Conservation (phyloP, 2,329 filamentous ascomycete species). For the Clathrospora elynae region DNA sequence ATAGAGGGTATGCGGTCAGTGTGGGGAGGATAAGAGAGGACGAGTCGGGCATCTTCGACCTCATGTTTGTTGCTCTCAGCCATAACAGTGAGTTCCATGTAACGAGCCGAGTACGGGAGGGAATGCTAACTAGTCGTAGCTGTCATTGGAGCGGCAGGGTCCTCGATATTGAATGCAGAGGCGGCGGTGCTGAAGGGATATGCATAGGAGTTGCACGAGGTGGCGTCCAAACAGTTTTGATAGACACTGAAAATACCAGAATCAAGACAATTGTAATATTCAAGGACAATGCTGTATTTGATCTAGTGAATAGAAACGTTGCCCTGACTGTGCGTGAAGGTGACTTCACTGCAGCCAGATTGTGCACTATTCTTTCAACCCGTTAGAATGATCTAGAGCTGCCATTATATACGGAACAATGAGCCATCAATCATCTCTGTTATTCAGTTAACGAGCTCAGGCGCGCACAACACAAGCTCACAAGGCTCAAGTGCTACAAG, state of each 20-base stretch:
- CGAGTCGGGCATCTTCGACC: slow-evolving; percentile 85
- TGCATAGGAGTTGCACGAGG: slow-evolving; percentile 48
- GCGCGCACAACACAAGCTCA: no score
- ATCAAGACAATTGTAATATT: not conserved
- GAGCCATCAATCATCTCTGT: no score
- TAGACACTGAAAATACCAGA: slow-evolving; percentile 11
- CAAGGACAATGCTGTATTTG: not conserved
- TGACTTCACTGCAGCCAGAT: no score
- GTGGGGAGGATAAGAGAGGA: slow-evolving; percentile 87
- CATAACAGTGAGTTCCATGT: slow-evolving; percentile 66
- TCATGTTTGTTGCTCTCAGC: slow-evolving; percentile 92
- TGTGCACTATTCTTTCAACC: no score
- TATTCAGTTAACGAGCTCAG: no score
- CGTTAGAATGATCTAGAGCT: no score
- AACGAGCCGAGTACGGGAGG: slow-evolving; percentile 30
- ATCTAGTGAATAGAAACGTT: no score
- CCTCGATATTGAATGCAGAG: slow-evolving; percentile 92
- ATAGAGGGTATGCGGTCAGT: slow-evolving; percentile 85
- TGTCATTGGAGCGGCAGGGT: slow-evolving; percentile 94
- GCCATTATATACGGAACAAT: no score
- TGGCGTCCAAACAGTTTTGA: not conserved
- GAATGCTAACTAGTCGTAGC: slow-evolving; percentile 52
- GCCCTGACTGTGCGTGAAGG: no score
- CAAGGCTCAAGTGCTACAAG: no score
- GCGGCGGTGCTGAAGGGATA: slow-evolving; percentile 89